Base-by-base conservation (phyloP, 1,284 basidiomycete species). In the Takashimella tepidaria region DNA sequence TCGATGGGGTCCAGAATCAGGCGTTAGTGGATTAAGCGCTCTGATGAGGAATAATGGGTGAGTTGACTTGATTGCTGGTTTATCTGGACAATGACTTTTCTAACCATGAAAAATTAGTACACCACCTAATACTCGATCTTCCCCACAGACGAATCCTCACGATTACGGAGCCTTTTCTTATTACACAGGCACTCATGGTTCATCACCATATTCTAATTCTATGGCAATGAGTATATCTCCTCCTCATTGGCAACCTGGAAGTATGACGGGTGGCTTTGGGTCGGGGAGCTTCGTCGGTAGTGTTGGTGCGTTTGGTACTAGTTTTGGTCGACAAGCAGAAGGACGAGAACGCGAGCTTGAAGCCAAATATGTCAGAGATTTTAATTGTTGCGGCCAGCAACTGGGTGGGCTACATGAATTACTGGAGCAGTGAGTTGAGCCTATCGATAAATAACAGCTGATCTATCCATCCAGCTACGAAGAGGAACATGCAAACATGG, bases 401-500 rank as follows among this genome's bases (percentile, higher is more conserved):
- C 55, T 77, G 55, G 70, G 68, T 19, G 74, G 76, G 1, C 48
- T 77, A 47, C 76, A 77, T 51, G 76, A 76, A 50, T 53, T 77
- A 24, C 56, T 77, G 6, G 74, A 77, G 49, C 76, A 77, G 75
- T 77, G 56, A 70, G 76, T 72, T 37, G 31, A 37, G 10, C 31
- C 16, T 37, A 16, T 37, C 45, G 22, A 4, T 10, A 21, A 13
- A 6, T 23, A 77, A n/a, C n/a, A n/a, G n/a, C n/a, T n/a, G n/a
- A n/a, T n/a, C n/a, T n/a, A n/a, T n/a, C n/a, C n/a, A n/a, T n/a
- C n/a, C n/a, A n/a, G 76, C 50, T 77, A 76, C 51, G 76, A 77
- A 54, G 75, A 76, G 51, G 72, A 74, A 51, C 76, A 77, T 52
- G 70, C 72, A 55, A 70, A 71, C 49, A 58, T 76, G 4, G 62